Base-by-base conservation (phyloP, 2,329 filamentous ascomycete species). In the Aspergillus quadrilineatus region DNA sequence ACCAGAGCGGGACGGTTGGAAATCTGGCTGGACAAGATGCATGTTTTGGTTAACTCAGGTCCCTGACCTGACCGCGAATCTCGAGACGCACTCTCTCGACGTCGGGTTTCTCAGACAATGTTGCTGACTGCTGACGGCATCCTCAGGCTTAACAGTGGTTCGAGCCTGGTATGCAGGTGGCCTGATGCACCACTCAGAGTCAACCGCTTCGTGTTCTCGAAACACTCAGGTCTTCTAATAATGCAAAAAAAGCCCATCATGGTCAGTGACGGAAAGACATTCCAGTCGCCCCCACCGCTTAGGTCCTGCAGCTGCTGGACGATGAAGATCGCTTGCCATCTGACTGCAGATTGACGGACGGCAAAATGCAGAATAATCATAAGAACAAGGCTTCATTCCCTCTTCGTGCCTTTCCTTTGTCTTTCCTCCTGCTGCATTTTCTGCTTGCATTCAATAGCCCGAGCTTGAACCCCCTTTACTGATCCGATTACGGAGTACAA, bases 301-400 rank as follows among this genome's bases (percentile, higher is more conserved):
- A 39, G 47, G 45, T 32, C 36, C 39, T 53, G 39, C 50, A 26
- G 30, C n/a, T 36, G 29, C 29, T 47, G 45, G n/a, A 29, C 42
- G 30, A 6, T 53, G 32, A 53, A 55, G 46, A 45, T 50, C 41
- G 37, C 50, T 53, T 48, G 36, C 57, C 58, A 57, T 60, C 49
- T 52, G 51, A 55, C 58, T 53, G 51, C 58, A 57, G 51, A 37
- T n/a, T 45, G 28, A 45, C 28, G 22, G 43, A 30, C 51, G n/a
- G 50, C 50, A 26, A 50, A 53, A 50, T 48, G 43, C 28, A 45
- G 17, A 39, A 29, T 34, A 32, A 36, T 17, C 15, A 51, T 52
- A 49, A 58, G 45, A 55, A 51, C 43, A 48, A 41, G 42, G 29
- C 42, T 37, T 43, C 54, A 52, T 51, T 26, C 26, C 52, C 55